A percentile compares a stretch with the other conserved stretches of the same genome.
These are phyloP conservation scores for Yamadazyma ubonensis DNA, from an alignment of 805 yeast species.

Conservation along the genomic window DNA sequence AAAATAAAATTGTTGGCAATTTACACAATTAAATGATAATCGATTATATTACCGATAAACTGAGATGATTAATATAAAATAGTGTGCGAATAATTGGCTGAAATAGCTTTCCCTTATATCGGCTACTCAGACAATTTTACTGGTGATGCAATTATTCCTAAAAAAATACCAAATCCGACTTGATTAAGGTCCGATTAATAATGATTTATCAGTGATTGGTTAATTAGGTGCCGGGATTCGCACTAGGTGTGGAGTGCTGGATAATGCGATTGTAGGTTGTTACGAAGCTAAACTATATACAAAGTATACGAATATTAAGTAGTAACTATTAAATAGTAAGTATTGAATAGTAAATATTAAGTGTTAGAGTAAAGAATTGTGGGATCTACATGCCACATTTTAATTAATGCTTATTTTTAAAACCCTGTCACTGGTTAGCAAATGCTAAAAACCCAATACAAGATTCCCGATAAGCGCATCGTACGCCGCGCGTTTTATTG, in stretches of 20 bases:
- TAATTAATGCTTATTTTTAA: neutral
- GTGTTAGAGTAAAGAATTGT: no score
- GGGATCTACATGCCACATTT: no score
- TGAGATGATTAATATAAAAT: conserved; percentile 8
- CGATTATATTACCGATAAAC: conserved; percentile 4
- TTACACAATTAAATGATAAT: neutral
- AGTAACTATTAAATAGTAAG: no score
- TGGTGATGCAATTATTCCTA: conserved; percentile 3
- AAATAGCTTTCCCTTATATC: conserved; percentile 11
- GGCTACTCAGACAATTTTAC: conserved; percentile 2
- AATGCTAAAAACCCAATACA: neutral
- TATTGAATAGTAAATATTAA: no score
- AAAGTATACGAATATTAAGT: no score
- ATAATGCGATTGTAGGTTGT: no score
- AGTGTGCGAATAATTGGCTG: conserved; percentile 8
- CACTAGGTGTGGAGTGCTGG: neutral
- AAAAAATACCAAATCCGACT: conserved; percentile 1
- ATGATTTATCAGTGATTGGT: conserved; percentile 5
- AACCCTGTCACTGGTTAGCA: neutral
- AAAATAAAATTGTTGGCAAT: neutral
- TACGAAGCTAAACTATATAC: no score
- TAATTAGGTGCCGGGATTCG: neutral
- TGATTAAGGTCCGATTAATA: conserved; percentile 6
- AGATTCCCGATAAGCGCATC: neutral
- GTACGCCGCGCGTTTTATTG: neutral